These are phyloP conservation scores for Eremomyces bilateralis DNA, from an alignment of 495 filamentous ascomycete species.

Conservation along the genomic window DNA sequence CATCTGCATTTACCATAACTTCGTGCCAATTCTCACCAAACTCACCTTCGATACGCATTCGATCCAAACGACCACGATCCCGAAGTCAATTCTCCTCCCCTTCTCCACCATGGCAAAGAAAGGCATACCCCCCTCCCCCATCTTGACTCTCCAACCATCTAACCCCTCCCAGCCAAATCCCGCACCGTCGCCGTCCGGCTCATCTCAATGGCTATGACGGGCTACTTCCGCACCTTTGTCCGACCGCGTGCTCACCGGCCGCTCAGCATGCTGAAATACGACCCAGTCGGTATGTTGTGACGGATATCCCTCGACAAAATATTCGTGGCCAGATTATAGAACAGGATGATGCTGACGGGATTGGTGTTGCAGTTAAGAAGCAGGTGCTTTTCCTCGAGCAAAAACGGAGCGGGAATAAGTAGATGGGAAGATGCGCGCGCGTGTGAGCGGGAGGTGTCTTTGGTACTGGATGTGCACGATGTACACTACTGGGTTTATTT, in stretches of 20 bases:
- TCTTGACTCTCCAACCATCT: not conserved
- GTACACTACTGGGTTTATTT: too few species aligned
- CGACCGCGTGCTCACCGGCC: slow-evolving; percentile 63
- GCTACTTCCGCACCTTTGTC: slow-evolving; percentile 78
- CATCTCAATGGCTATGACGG: slow-evolving; percentile 95
- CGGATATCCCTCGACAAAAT: not conserved
- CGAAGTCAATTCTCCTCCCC: too few species aligned
- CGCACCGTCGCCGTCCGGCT: slow-evolving; percentile 83
- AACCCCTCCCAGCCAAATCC: slow-evolving; percentile 47
- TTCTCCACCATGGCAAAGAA: slow-evolving; percentile 1
- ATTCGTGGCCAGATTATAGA: not conserved
- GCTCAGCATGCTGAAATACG: slow-evolving; percentile 96
- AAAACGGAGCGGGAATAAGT: slow-evolving; percentile 29
- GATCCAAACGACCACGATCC: too few species aligned
- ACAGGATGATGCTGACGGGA: slow-evolving; percentile 2
- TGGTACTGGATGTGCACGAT: too few species aligned
- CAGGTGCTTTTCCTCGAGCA: slow-evolving; percentile 85
- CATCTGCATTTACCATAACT: too few species aligned
- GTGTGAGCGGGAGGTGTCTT: too few species aligned
- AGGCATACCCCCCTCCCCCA: not conserved
- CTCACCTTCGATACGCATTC: too few species aligned
- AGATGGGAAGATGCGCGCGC: not conserved
- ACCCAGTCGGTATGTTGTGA: slow-evolving; percentile 65
- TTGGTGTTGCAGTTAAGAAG: slow-evolving; percentile 37
- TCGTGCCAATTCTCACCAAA: too few species aligned